Base-by-base conservation (phyloP, 1,284 basidiomycete species). In the Microbotryum scabiosae region DNA sequence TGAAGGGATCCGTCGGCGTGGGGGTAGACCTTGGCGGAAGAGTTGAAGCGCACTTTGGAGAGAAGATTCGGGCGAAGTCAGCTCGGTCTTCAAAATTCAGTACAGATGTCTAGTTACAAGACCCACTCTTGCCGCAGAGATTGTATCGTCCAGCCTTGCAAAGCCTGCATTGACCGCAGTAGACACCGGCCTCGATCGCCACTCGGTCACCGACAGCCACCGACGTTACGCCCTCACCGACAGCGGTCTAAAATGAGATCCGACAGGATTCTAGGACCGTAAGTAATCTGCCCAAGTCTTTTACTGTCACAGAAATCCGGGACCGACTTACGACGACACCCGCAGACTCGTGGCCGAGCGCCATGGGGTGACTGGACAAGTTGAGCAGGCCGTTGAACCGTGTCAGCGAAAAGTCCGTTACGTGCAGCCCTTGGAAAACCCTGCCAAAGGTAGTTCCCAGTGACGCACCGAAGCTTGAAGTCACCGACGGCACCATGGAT, bases 1-100 rank as follows among this genome's bases (percentile, higher is more conserved):
- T 91, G 88, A 54, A 97, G 82, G 6, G 90, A 94, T 4, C 93
- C 93, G 71, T 97, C 91, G 26, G 88, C 81, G 73, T 97, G 93
- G 51, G 93, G 93, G 75, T 86, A 89, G 12, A 89, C 90, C 75
- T 93, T 90, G 51, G 93, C 93, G 57, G 84, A 86, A 63, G 83
- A 85, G 71, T 87, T 88, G 77, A 97, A 97, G 64, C 89, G 83
- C 84, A 97, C 71, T 82, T 69, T 78, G 76, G 70, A 18, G 14
- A 6, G 26, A 36, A 21, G 18, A 5, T 10, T 10, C 30, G 30
- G 36, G 16, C 36, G 30, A 41, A 41, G 36, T 41, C 36, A 47
- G 44, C 20, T 26, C 20, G 51, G 25, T 16, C 10, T 6, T 28
- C 3, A 30, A 18, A 4, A 12, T 8, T 7, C 23, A 43, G 36